phyloP scores from a whole-genome alignment of 208 protist species.

The Trypanosoma caninum region DNA sequence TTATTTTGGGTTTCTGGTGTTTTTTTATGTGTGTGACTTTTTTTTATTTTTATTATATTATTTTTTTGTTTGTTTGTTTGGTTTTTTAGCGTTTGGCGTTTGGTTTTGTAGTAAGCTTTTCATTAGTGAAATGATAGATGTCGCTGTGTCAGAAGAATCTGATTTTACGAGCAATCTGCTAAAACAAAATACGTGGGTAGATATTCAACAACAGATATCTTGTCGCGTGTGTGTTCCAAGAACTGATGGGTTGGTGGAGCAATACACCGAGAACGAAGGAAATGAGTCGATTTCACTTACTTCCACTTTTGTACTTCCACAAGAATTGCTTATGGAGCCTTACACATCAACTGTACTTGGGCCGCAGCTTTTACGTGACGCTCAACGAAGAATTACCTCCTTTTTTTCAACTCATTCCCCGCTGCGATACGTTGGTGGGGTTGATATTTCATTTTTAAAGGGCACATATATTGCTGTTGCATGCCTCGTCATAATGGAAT shows the following conservation, averaged over 20 bases:
- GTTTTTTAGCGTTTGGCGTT: too few relatives aligned
- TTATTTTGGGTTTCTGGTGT: too few relatives aligned
- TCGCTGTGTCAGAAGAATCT: background rate
- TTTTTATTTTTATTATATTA: too few relatives aligned
- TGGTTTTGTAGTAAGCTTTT: too few relatives aligned
- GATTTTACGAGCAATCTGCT: background rate
- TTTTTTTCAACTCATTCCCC: background rate
- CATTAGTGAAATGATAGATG: background rate
- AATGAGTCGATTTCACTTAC: background rate
- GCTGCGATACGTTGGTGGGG: slow-evolving; percentile 48
- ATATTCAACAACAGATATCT: slow-evolving; percentile 29
- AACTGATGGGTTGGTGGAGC: slow-evolving; percentile 16
- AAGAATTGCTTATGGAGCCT: slow-evolving; percentile 2
- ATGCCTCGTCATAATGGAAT: slow-evolving; percentile 61
- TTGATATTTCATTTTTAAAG: slow-evolving; percentile 81
- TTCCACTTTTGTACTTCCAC: slow-evolving; percentile 14
- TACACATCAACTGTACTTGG: slow-evolving; percentile 9
- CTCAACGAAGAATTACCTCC: background rate
- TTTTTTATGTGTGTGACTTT: too few relatives aligned
- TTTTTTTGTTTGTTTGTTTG: too few relatives aligned
- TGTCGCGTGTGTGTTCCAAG: slow-evolving; percentile 28
- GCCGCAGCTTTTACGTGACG: slow-evolving; percentile 2
- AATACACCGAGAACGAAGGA: background rate
- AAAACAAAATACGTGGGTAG: slow-evolving; percentile 32
- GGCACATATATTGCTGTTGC: slow-evolving; percentile 53